Evolutionary conservation across 2,329 filamentous ascomycete genomes (phyloP).

Genomic region (Cryphonectria carpinicola): DNA sequence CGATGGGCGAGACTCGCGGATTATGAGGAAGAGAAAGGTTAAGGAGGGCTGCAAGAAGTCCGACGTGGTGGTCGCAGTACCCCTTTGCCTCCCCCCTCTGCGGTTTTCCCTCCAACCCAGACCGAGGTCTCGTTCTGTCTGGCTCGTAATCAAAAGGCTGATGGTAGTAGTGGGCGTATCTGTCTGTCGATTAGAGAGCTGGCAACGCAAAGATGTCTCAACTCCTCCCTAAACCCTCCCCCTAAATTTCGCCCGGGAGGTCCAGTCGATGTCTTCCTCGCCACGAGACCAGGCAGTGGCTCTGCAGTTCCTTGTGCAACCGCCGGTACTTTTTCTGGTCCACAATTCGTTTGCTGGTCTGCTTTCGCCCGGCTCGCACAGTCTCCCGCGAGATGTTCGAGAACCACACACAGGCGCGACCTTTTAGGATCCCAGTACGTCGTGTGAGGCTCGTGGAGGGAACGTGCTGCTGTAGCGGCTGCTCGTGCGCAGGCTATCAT

Average conservation of each 20-base stretch:
- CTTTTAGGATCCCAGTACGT: constrained; percentile 7
- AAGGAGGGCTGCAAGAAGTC: constrained; percentile 9
- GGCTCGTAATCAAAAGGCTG: constrained; percentile 16
- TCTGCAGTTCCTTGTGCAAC: constrained; percentile 29
- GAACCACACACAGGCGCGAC: constrained; percentile 2
- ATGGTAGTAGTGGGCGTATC: constrained; percentile 4
- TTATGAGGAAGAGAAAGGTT: neutral
- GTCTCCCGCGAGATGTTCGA: neutral
- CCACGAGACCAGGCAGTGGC: constrained; percentile 23
- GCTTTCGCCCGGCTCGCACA: constrained; percentile 16
- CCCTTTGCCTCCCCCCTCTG: constrained; percentile 23
- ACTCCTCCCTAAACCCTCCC: constrained; percentile 10
- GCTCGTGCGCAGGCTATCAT: constrained; percentile 18
- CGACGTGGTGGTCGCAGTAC: constrained; percentile 5
- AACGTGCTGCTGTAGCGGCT: constrained; percentile 20
- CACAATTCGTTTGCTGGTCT: constrained; percentile 19
- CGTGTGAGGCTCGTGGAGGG: constrained; percentile 20
- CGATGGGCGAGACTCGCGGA: neutral
- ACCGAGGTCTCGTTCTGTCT: constrained; percentile 21
- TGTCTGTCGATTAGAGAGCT: constrained; percentile 51
- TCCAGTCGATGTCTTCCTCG: constrained; percentile 17
- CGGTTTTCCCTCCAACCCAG: constrained; percentile 12
- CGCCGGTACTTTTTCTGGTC: constrained; percentile 19
- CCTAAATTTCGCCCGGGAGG: constrained; percentile 15
- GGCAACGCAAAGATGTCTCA: constrained; percentile 57